A percentile compares a stretch with the other conserved stretches of the same genome.
Conservation (phyloP, 768 basidiomycete genomes). For the Chalciporus sphaerocephalus region DNA sequence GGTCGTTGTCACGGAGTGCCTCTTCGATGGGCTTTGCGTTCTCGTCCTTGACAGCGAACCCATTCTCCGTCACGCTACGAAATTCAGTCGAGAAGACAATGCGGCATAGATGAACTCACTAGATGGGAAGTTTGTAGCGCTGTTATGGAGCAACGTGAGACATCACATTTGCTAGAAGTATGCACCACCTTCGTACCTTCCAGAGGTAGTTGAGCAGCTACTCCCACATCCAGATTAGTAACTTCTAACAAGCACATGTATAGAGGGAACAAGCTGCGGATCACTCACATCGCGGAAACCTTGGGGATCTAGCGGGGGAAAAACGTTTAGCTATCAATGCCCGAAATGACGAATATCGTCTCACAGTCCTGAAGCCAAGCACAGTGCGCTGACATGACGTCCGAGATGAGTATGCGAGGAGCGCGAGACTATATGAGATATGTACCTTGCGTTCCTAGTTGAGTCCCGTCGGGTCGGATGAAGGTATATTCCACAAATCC, state of each 20-base stretch:
- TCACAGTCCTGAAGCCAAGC: conserved; percentile 64
- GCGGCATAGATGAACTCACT: conserved; percentile 31
- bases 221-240: conserved; percentile 1
- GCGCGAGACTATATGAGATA: not conserved
- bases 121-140: conserved; percentile 52
- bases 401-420: not conserved
- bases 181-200: conserved; percentile 41
- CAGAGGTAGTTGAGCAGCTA: conserved; percentile 65
- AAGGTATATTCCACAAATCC: conserved; percentile 59
- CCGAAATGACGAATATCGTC: conserved; percentile 16
- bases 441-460: conserved; percentile 59
- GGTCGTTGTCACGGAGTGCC: conserved; percentile 55
- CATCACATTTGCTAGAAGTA: not conserved
- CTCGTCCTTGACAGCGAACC: conserved; percentile 67
- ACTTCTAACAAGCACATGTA: not conserved
- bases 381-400: conserved; percentile 45
- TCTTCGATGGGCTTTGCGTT: conserved; percentile 47
- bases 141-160: conserved; percentile 15
- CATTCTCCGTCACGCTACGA: conserved; percentile 66
- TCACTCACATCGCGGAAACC: conserved; percentile 57
- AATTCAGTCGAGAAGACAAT: not conserved
- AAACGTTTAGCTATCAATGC: not conserved
- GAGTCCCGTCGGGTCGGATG: conserved; percentile 56
- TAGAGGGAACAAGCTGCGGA: not conserved
- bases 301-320: conserved; percentile 44